Evolutionary conservation across 2,329 filamentous ascomycete genomes (phyloP).

Genomic region (Penicillium sp.): DNA sequence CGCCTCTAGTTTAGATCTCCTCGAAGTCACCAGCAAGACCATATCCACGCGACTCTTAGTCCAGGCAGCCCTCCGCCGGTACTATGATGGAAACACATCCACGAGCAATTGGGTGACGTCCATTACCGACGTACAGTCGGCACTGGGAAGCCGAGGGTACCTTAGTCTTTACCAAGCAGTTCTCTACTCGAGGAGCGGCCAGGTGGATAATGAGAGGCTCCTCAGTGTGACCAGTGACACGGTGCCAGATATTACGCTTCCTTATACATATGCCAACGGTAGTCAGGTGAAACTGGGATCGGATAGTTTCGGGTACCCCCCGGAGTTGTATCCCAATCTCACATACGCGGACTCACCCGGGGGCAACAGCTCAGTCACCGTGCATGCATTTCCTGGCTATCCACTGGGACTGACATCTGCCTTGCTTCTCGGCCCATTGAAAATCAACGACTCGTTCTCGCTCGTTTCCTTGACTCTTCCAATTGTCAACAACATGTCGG

Average conservation of each 20-base stretch:
- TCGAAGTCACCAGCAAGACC: conserved; percentile 71
- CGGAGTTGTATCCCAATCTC: conserved; percentile 73
- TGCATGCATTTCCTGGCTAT: conserved; percentile 42
- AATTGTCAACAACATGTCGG: conserved; percentile 65
- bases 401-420: conserved; percentile 50
- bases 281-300: conserved; percentile 61
- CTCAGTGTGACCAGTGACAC: conserved; percentile 61
- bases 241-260: conserved; percentile 52
- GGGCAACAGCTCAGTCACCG: conserved; percentile 24
- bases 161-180: conserved; percentile 63
- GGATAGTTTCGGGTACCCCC: conserved; percentile 64
- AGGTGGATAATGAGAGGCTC: conserved; percentile 57
- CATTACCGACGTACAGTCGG: conserved; percentile 65
- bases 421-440: conserved; percentile 73
- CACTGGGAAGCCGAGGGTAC: conserved; percentile 60
- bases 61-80: conserved; percentile 52
- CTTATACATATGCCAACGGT: conserved; percentile 60
- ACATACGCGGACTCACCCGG: conserved; percentile 53
- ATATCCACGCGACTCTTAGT: conserved; percentile 64
- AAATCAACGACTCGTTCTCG: conserved; percentile 69
- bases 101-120: conserved; percentile 61
- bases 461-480: conserved; percentile 79
- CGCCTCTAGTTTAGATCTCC: conserved; percentile 72
- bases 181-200: conserved; percentile 69
- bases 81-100: conserved; percentile 54